Base-by-base conservation (phyloP, 1,284 basidiomycete genomes). In the Anthracocystis walkeri region DNA sequence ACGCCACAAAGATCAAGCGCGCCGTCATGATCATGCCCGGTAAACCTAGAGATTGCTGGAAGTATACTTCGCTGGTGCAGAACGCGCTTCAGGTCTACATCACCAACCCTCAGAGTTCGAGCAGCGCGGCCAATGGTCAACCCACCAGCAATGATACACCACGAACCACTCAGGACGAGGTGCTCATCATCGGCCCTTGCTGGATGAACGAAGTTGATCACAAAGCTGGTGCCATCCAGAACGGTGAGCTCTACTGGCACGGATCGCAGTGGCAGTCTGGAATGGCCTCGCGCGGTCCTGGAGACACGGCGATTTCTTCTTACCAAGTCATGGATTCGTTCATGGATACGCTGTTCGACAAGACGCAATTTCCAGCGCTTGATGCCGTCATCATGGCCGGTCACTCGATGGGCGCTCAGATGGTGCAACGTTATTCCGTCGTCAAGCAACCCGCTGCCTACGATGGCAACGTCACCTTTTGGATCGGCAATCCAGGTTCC, bases 361-460 rank as follows among this genome's bases (percentile, higher is more conserved):
- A 67, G 52, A 60, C 55, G 7, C 65, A 76, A 31, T 83, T 78
- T 64, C 77, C 79, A 7, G 55, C 58, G 14, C 66, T 83, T 31
- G 64, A 80, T n/a, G 54, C 50, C 6, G 80, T 80, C 44, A 69
- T 76, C 33, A 20, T 83, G 16, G 77, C 73, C 7, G 81, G 81
- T 33, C 81, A 83, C 65, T 81, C 79, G 46, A 78, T 83, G 77
- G 81, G 80, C 20, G 81, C 80, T 2, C 81, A 83, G 60, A 76
- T 74, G 59, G 75, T 67, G 20, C 74, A 77, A 42, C 71, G 80
- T 23, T 83, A 83, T 48, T 59, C 80, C 0, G 33, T 78, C 16
- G 29, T 78, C 38, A 79, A 80, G 53, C 60, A 77, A 23, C 40
- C 65, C 40, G 71, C 69, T 21, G 18, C 55, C 16, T 81, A 83